Base-by-base conservation (phyloP, 108 stramenopile species). In the Conticribra guillardii region DNA sequence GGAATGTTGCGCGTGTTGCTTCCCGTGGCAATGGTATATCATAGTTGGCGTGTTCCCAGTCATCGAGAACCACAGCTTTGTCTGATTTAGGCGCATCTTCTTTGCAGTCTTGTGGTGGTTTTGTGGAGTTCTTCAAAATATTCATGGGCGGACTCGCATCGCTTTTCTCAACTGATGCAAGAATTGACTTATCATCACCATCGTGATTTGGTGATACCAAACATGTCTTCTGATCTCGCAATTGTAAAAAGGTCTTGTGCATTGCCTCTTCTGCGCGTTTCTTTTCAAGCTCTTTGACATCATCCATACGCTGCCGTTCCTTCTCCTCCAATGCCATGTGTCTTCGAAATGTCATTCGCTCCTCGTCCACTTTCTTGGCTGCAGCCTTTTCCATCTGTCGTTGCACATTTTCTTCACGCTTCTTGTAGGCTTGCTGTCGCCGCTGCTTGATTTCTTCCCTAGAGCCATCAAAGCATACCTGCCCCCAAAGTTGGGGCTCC, bases 271-370 rank as follows among this genome's bases (percentile, higher is more conserved):
- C 85, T 0, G 85, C 85, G 22, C 32, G 21, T 30, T 59, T 54
- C 67, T 84, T 86, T 64, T 86, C 82, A 18, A 46, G 21, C 26
- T 32, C 67, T 58, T 86, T 82, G 30, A 44, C 47, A 15, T 79
- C 48, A 26, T 86, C 85, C 1, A 86, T 54, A 7, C 63, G 54
- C 41, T 58, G 48, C 47, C 82, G 60, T 23, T 81, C 82, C 54
- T 50, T 51, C 50, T 77, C 73, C 23, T 83, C 84, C 49, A 85
- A 54, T 11, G 23, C 74, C 84, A 85, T 85, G 41, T 83, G 82
- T 56, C 69, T 68, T 54, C 62, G 48, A 26, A 83, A 47, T 15
- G 79, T 66, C 49, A 70, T 62, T 37, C 81, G 31, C 37, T 85
- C 84, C 21, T 83, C 78, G 23, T 68, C 82, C 19, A 76, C 57